Evolutionary conservation across 345 rosid genomes (phyloP).

Genomic region (Heritiera littoralis): DNA sequence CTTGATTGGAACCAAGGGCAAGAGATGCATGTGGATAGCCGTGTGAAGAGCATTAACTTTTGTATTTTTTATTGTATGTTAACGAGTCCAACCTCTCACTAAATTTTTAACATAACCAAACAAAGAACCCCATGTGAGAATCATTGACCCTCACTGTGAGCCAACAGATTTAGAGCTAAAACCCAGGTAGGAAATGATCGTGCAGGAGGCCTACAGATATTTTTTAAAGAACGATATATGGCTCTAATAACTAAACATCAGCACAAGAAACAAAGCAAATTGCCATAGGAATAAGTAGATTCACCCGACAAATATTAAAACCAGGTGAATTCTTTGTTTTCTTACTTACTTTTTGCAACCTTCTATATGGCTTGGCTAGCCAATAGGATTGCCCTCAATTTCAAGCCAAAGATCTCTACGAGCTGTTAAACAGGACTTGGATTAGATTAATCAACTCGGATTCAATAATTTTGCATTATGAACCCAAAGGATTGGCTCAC

Average conservation of each 20-base stretch:
- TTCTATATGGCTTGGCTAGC: slow-evolving; percentile 20
- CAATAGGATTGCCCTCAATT: neutral
- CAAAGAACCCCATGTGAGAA: slow-evolving; percentile 49
- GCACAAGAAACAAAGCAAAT: neutral
- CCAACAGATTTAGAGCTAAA: slow-evolving; percentile 34
- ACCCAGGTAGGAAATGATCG: slow-evolving; percentile 20
- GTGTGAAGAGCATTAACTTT: slow-evolving; percentile 42
- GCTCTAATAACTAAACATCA: slow-evolving; percentile 11
- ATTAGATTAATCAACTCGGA: neutral
- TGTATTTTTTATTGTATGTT: slow-evolving; percentile 1
- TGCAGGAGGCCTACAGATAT: slow-evolving; percentile 12
- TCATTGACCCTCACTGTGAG: slow-evolving; percentile 31
- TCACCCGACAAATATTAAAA: slow-evolving; percentile 16
- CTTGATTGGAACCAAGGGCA: slow-evolving; percentile 6
- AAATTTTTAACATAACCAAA: slow-evolving; percentile 21
- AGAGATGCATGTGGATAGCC: slow-evolving; percentile 52
- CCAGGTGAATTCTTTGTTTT: slow-evolving; percentile 16
- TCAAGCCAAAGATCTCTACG: neutral
- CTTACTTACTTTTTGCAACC: neutral
- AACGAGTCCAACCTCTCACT: slow-evolving; percentile 30
- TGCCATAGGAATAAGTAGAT: neutral
- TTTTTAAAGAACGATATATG: neutral
- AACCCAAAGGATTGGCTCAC: too few species aligned
- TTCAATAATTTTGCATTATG: neutral
- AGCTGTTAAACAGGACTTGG: neutral